Evolutionary conservation across 176 grass and related monocot genomes (phyloP).

Genomic region (Hordeum marinum): DNA sequence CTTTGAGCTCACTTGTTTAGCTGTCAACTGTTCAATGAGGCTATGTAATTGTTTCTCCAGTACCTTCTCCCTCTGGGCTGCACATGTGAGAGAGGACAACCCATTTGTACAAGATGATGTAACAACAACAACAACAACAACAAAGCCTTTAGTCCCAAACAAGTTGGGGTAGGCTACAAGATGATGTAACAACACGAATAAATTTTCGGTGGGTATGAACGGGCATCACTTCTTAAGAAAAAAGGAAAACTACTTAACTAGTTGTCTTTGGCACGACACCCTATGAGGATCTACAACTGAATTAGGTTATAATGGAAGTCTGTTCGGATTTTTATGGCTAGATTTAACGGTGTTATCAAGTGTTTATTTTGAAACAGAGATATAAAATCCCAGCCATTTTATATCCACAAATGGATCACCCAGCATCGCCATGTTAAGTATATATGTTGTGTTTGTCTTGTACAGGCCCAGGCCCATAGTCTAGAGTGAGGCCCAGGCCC

Average conservation of each 20-base stretch:
- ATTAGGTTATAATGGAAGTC: neutral
- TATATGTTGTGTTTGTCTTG: too few relatives aligned
- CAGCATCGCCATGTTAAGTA: too few relatives aligned
- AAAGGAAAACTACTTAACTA: neutral
- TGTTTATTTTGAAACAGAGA: neutral
- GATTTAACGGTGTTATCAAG: neutral
- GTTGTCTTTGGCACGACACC: neutral
- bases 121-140: too few relatives aligned
- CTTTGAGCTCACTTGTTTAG: constrained; percentile 66
- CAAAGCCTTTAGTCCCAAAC: too few relatives aligned
- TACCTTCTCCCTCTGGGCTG: constrained; percentile 89
- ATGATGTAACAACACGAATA: neutral
- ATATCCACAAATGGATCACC: neutral
- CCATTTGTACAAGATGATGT: neutral
- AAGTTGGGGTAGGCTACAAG: too few relatives aligned
- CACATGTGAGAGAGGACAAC: constrained; percentile 24
- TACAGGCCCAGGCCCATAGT: too few relatives aligned
- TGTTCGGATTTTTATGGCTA: neutral
- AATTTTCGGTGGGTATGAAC: neutral
- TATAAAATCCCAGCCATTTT: neutral
- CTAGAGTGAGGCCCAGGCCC: too few relatives aligned
- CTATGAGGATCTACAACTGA: neutral
- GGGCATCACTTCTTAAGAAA: neutral
- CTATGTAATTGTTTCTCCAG: constrained; percentile 86
- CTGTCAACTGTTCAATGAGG: constrained; percentile 88